phyloP scores from a whole-genome alignment of 1,139 yeast species.

The Pichia sp. region DNA sequence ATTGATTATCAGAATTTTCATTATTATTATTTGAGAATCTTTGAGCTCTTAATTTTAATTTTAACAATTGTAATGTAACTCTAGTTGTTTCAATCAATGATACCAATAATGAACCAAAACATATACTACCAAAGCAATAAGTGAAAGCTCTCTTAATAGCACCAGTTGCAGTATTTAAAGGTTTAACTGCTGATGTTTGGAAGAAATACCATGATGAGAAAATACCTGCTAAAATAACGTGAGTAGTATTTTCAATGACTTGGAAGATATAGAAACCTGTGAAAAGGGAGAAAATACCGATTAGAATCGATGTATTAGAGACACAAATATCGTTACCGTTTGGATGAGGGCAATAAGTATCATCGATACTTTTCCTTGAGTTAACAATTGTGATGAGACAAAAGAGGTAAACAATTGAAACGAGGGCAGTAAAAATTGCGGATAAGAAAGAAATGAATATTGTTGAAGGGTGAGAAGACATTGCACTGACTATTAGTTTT shows the following conservation, averaged over 20 bases:
- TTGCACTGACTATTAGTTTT: constrained; percentile 68
- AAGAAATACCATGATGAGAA: constrained; percentile 89
- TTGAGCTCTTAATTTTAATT: constrained; percentile 16
- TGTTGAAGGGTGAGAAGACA: constrained; percentile 68
- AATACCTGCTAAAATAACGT: constrained; percentile 76
- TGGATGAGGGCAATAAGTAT: constrained; percentile 38
- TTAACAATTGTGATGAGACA: constrained; percentile 69
- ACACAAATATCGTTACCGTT: constrained; percentile 41
- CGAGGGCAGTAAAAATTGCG: constrained; percentile 53
- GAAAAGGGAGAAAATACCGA: constrained; percentile 68
- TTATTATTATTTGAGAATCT: constrained; percentile 7
- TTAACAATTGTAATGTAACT: constrained; percentile 17
- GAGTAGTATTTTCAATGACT: constrained; percentile 74
- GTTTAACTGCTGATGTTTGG: constrained; percentile 35
- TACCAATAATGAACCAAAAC: constrained; percentile 82
- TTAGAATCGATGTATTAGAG: constrained; percentile 61
- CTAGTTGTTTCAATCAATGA: constrained; percentile 49
- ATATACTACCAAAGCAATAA: constrained; percentile 84
- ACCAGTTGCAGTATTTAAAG: constrained; percentile 73
- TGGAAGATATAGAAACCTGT: constrained; percentile 87
- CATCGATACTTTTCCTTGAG: constrained; percentile 40
- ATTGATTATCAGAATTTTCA: constrained; percentile 10
- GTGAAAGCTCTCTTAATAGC: constrained; percentile 79
- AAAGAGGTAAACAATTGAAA: constrained; percentile 59
- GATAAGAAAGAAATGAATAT: constrained; percentile 61